Conservation (phyloP, 257 asterid genomes). For the Gentiana dahurica region DNA sequence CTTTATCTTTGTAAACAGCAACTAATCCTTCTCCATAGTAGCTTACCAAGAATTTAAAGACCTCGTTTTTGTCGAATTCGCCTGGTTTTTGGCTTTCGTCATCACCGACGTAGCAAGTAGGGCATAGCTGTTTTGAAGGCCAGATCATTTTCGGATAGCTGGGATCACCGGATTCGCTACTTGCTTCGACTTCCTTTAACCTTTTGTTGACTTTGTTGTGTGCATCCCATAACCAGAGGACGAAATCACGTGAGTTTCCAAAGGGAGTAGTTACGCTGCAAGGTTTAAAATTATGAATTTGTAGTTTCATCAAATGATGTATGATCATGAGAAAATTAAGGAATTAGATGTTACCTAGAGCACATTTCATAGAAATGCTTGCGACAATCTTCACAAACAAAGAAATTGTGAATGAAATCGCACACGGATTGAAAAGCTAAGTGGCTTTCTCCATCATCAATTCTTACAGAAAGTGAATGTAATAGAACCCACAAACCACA, state of each 20-base stretch:
- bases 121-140: constrained; percentile 81
- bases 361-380: constrained; percentile 83
- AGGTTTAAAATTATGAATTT: background rate
- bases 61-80: constrained; percentile 53
- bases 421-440: constrained; percentile 62
- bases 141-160: constrained; percentile 64
- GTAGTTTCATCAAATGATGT: no score
- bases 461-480: constrained; percentile 86
- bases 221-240: constrained; percentile 82
- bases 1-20: constrained; percentile 45
- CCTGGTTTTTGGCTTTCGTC: constrained; percentile 10
- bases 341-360: constrained; percentile 40
- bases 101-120: constrained; percentile 45
- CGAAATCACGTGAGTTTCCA: constrained; percentile 51
- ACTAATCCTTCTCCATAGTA: constrained; percentile 59
- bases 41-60: constrained; percentile 44
- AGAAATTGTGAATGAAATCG: constrained; percentile 68
- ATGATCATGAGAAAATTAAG: no score
- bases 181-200: constrained; percentile 64
- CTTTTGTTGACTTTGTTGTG: constrained; percentile 85
- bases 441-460: constrained; percentile 76
- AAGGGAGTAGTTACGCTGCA: constrained; percentile 70
- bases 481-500: constrained; percentile 91
- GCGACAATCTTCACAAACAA: constrained; percentile 87
- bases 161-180: constrained; percentile 62